Base-by-base conservation (phyloP, 2,329 filamentous ascomycete genomes). In the Ilyonectria robusta region DNA sequence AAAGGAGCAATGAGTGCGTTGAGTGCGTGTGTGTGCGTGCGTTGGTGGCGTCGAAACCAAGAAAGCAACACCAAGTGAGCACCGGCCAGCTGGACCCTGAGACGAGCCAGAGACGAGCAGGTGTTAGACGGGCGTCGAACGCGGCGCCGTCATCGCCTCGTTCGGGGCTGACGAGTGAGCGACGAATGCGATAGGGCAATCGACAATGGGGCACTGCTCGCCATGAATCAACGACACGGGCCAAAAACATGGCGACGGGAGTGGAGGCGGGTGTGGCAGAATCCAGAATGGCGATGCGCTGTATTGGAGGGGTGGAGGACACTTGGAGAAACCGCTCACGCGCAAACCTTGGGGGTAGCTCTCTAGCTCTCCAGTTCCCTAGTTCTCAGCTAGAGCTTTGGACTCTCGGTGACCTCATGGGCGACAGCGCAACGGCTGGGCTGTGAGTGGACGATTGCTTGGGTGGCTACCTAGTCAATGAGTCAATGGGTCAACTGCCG, bases 91-190 rank as follows among this genome's bases (percentile, higher is more conserved):
- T 23, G 3, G n/a, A 17, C 4, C 26, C 21, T 3, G 8, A 31
- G 19, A 42, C 44, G 59, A 35, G 21, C 33, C 33, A 44, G 37
- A 35, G 31, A 50, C 31, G 23, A 29, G 35, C 37, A 19, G 48
- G 40, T 29, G 55, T 33, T 62, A 61, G 26, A 53, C 54, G 67
- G 68, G 62, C 64, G 70, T 37, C 61, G 29, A 53, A n/a, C 58
- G 51, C 59, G 66, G 62, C 65, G 54, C 61, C 65, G 5, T 53
- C 69, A 74, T 75, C 65, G 69, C 67, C 69, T 67, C 66, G 59
- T 62, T 59, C n/a, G 68, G 64, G 73, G 73, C 73, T 75, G 73
- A 75, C 70, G 66, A 58, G 58, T 57, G 55, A 17, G 17, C 33
- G 53, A 29, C 33, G 47, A 59, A 58, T 56, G 57, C 59, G 48